Percentiles rank a stretch among this genome's conserved stretches.
These are phyloP conservation scores for Hypoxylon subgilvum DNA, from an alignment of 495 filamentous ascomycete species.

Conservation along the genomic window DNA sequence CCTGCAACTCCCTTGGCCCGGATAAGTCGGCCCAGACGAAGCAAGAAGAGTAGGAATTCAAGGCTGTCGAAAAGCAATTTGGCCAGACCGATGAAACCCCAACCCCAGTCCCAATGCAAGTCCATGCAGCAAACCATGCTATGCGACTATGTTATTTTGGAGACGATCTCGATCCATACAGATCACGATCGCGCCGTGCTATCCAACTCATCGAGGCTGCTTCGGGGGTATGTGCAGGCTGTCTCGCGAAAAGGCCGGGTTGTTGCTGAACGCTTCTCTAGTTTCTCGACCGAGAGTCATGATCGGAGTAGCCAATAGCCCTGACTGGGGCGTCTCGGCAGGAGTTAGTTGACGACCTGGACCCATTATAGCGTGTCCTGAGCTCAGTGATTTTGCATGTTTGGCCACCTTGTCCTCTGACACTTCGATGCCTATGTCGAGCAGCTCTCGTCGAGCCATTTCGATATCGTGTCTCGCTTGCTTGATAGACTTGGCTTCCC, in stretches of 20 bases:
- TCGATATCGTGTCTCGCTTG: constrained; percentile 61
- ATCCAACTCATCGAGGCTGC: constrained; percentile 16
- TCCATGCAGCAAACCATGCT: constrained; percentile 23
- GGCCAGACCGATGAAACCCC: constrained; percentile 29
- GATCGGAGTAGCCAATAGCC: constrained; percentile 22
- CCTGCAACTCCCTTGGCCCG: constrained; percentile 29
- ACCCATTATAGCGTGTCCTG: constrained; percentile 46
- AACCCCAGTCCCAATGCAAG: constrained; percentile 14
- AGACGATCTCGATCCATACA: neutral
- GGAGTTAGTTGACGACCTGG: constrained; percentile 50
- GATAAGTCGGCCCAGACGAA: constrained; percentile 21
- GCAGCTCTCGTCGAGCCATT: constrained; percentile 52
- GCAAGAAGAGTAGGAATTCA: neutral
- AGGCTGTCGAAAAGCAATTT: constrained; percentile 21
- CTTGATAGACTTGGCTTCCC: constrained; percentile 52
- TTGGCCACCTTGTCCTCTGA: constrained; percentile 31
- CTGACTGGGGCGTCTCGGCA: constrained; percentile 47
- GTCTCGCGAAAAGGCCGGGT: constrained; percentile 15
- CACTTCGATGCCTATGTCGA: constrained; percentile 28
- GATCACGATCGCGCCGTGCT: constrained; percentile 12
- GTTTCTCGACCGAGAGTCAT: constrained; percentile 13
- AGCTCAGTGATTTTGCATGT: constrained; percentile 50
- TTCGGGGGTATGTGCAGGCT: constrained; percentile 19
- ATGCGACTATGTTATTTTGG: constrained; percentile 17
- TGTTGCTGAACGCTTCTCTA: constrained; percentile 26